phyloP scores from a whole-genome alignment of 2,329 filamentous ascomycete genomes.

The Trichoderma semiorbis region DNA sequence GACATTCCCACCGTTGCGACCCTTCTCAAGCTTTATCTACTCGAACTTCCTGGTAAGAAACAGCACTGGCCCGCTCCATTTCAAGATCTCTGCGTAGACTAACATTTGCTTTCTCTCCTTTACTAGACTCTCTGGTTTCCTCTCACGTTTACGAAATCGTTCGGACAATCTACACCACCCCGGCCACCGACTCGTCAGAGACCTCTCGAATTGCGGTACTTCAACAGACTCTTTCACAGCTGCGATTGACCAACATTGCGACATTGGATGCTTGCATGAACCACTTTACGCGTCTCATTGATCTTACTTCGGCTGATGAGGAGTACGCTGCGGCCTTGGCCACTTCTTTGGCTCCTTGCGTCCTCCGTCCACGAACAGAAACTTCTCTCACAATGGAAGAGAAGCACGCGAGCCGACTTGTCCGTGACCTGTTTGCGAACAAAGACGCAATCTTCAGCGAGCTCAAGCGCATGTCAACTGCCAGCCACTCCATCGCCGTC shows the following conservation, averaged over 20 bases:
- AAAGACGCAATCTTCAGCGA: slow-evolving; percentile 96
- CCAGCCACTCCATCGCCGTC: slow-evolving; percentile 61
- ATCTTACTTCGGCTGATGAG: slow-evolving; percentile 94
- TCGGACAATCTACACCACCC: slow-evolving; percentile 90
- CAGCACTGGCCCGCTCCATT: background rate
- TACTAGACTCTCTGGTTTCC: slow-evolving; percentile 91
- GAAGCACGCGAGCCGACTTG: slow-evolving; percentile 83
- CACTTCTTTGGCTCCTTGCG: slow-evolving; percentile 72
- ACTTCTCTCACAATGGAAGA: slow-evolving; percentile 94
- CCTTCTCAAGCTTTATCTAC: slow-evolving; percentile 86
- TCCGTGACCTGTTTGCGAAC: slow-evolving; percentile 87
- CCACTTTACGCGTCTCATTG: slow-evolving; percentile 94
- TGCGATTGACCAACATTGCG: slow-evolving; percentile 94
- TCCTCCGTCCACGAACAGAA: slow-evolving; percentile 82
- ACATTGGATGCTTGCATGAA: slow-evolving; percentile 98
- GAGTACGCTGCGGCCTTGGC: slow-evolving; percentile 74
- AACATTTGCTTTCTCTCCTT: background rate
- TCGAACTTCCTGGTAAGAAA: slow-evolving; percentile 82
- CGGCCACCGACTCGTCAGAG: slow-evolving; percentile 71
- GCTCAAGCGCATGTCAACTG: slow-evolving; percentile 80
- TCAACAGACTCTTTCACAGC: slow-evolving; percentile 91
- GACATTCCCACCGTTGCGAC: slow-evolving; percentile 94
- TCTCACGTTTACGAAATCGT: slow-evolving; percentile 98
- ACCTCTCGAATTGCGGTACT: slow-evolving; percentile 81
- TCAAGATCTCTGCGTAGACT: background rate